A percentile compares a stretch with the other conserved stretches of the same genome.
Conservation (phyloP, 371 early-diverging fungal genomes). For the Mortierella polycephala region DNA sequence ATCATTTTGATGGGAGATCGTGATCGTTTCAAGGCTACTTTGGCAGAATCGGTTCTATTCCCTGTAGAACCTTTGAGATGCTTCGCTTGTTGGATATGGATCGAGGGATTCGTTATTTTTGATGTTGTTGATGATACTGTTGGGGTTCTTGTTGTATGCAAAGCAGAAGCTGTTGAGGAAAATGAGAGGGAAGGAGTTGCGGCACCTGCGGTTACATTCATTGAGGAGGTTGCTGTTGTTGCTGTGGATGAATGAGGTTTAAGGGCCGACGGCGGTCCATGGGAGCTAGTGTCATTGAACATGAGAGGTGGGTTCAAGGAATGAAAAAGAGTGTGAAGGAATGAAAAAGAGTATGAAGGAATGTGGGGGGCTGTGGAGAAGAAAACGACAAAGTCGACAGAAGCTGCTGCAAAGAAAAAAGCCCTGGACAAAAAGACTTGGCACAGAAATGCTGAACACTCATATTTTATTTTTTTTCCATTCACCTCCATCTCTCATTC, state of each 20-base stretch:
- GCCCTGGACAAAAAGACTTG: too few species aligned
- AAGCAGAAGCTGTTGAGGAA: neutral
- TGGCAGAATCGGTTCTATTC: neutral
- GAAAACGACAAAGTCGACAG: too few species aligned
- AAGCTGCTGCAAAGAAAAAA: too few species aligned
- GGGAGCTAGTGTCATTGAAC: too few species aligned
- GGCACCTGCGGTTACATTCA: neutral
- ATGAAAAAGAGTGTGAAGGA: too few species aligned
- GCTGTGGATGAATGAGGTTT: neutral
- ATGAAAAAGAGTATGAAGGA: too few species aligned
- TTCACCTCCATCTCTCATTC: too few species aligned
- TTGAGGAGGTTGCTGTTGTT: neutral
- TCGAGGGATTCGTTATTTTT: conserved; percentile 10
- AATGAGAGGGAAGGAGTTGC: neutral
- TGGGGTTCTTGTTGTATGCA: neutral
- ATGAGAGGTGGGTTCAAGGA: too few species aligned
- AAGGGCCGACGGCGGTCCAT: too few species aligned
- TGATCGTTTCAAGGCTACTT: conserved; percentile 37
- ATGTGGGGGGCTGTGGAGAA: too few species aligned
- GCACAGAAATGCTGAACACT: too few species aligned
- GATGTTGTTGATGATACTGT: neutral
- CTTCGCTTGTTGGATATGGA: conserved; percentile 23
- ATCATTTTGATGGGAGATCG: conserved; percentile 51
- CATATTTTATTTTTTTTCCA: too few species aligned
- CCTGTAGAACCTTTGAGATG: conserved; percentile 1